Percentiles rank a stretch among this genome's conserved stretches.
phyloP scores from a whole-genome alignment of 1,284 basidiomycete species.

The Malassezia cuniculi region DNA sequence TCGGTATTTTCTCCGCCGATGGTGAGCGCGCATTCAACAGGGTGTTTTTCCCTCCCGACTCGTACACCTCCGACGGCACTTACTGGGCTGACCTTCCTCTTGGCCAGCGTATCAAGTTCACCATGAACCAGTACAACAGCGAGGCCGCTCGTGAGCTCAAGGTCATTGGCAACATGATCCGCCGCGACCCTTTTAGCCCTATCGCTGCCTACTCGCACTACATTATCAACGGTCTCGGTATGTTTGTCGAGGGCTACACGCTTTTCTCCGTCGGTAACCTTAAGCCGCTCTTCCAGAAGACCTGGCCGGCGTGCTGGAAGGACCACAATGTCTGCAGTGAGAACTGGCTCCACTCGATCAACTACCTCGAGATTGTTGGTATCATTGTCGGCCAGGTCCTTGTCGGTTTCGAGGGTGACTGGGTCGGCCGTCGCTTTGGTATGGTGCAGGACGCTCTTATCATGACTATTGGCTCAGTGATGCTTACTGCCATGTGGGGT shows the following conservation, averaged over 20 bases:
- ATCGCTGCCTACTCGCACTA: slow-evolving; percentile 48
- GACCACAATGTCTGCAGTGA: slow-evolving; percentile 47
- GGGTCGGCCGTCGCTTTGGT: slow-evolving; percentile 51
- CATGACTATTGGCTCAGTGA: slow-evolving; percentile 49
- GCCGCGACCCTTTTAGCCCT: slow-evolving; percentile 48
- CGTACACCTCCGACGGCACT: slow-evolving; percentile 30
- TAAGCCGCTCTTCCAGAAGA: slow-evolving; percentile 9
- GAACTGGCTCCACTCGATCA: slow-evolving; percentile 48
- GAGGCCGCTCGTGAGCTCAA: slow-evolving; percentile 48
- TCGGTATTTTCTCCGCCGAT: slow-evolving; percentile 11
- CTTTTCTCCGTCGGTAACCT: slow-evolving; percentile 52
- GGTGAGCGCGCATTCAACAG: slow-evolving; percentile 22
- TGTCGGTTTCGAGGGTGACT: slow-evolving; percentile 52
- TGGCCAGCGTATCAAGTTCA: slow-evolving; percentile 42
- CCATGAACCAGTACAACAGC: slow-evolving; percentile 47
- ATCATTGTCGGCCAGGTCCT: slow-evolving; percentile 52
- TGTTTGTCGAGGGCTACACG: slow-evolving; percentile 50
- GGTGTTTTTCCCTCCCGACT: slow-evolving; percentile 36
- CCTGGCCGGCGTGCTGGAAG: slow-evolving; percentile 46
- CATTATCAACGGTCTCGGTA: slow-evolving; percentile 50
- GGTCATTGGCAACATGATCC: slow-evolving; percentile 49
- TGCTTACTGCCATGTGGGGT: slow-evolving; percentile 52
- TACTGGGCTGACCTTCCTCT: slow-evolving; percentile 47
- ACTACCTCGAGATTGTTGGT: slow-evolving; percentile 49
- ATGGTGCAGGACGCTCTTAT: slow-evolving; percentile 47